Evolutionary conservation across 1,284 basidiomycete species (phyloP), one percentile per base, ranked within the genome.

Genomic region (Cryptococcus maquisensis): DNA sequence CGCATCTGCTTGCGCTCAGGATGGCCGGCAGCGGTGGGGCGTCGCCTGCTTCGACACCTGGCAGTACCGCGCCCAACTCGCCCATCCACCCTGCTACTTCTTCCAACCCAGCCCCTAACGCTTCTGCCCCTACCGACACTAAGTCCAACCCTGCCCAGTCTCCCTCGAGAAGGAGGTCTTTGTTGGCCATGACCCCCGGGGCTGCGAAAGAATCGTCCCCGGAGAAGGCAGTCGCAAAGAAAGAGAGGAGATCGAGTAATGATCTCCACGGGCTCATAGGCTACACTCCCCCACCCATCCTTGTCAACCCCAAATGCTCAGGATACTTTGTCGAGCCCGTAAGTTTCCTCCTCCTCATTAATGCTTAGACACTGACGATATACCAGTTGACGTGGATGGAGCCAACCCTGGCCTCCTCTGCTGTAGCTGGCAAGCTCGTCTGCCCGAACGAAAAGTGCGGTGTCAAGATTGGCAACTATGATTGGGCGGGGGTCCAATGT

Each of bases 241-340:
- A 52, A 6, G 47, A 47, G n/a, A 46, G 18, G 16, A 42, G 49
- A 36, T 41, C 18, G 3, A 43, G 32, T 23, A 44, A 13, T 9
- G 32, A 26, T 23, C 32, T 47, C 7, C 10, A 20, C 47, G 41
- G 38, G 37, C 49, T 40, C 41, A 55, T 64, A 10, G 28, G 28
- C 6, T 32, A 26, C 4, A 49, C 73, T 47, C 85, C 82, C 51
- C 80, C 84, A 3, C 87, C 88, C 4, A 87, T 88, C 52, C 75
- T 90, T 44, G 78, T 79, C 46, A 88, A 87, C 71, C 77, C 84
- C 3, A 85, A 86, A 66, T 98, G 93, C 75, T 94, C 91, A 2
- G 90, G 91, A 7, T 98, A 98, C 77, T 98, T 97, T 73, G 84
- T 97, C 47, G 95, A 98, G 73, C 93, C 94, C 39, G 88, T 93